phyloP scores from a whole-genome alignment of 2,329 filamentous ascomycete species.

The Neophaeococcomyces mojaviensis region DNA sequence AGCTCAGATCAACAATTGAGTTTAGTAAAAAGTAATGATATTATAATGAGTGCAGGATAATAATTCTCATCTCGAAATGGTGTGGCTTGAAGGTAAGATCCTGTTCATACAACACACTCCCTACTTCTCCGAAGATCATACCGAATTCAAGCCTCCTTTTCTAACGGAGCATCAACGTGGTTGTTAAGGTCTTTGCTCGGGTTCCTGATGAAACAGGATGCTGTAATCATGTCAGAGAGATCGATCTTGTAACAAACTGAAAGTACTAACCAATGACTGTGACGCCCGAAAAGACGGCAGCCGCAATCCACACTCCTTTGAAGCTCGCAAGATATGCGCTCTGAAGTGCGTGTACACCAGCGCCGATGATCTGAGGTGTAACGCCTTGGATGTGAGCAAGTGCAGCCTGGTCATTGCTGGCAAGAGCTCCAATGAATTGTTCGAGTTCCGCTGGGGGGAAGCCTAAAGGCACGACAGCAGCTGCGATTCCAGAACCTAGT shows the following conservation, averaged over 20 bases:
- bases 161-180: slow-evolving; percentile 15
- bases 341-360: slow-evolving; percentile 9
- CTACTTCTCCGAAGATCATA: background rate
- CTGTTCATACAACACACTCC: background rate
- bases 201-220: slow-evolving; percentile 13
- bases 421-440: slow-evolving; percentile 11
- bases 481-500: slow-evolving; percentile 9
- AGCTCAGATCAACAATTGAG: background rate
- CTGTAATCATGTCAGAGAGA: slow-evolving; percentile 2
- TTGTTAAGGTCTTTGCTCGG: slow-evolving; percentile 16
- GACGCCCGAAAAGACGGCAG: slow-evolving; percentile 10
- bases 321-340: slow-evolving; percentile 14
- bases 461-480: slow-evolving; percentile 11
- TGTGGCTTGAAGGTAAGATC: background rate
- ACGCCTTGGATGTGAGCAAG: slow-evolving; percentile 10
- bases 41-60: too few relatives aligned
- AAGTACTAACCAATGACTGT: slow-evolving; percentile 10
- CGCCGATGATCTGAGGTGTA: slow-evolving; percentile 12
- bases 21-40: too few relatives aligned
- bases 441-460: slow-evolving; percentile 7
- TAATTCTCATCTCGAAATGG: background rate
- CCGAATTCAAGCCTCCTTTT: background rate
- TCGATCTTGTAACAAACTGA: background rate
- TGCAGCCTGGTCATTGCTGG: slow-evolving; percentile 2
- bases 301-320: slow-evolving; percentile 13